Conservation (phyloP, 495 filamentous ascomycete species). For the Penicillium angulare region DNA sequence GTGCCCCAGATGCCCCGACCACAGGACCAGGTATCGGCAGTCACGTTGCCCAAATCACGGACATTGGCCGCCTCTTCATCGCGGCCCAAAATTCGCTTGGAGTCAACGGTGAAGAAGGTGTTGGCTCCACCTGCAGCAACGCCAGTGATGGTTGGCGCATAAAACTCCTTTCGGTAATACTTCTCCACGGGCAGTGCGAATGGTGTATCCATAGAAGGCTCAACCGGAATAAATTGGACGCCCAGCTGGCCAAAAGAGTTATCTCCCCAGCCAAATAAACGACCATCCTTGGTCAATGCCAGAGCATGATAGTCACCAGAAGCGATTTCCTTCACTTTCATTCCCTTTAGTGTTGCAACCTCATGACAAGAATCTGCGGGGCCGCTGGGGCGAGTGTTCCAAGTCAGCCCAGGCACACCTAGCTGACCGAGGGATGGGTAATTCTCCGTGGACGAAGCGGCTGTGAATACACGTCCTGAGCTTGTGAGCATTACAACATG, state of each 20-base stretch:
- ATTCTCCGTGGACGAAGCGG: slow-evolving; percentile 70
- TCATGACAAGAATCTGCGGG: slow-evolving; percentile 80
- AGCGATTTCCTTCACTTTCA: slow-evolving; percentile 68
- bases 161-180: slow-evolving; percentile 64
- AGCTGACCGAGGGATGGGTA: slow-evolving; percentile 85
- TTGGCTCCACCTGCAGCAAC: slow-evolving; percentile 84
- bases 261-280: slow-evolving; percentile 86
- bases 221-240: slow-evolving; percentile 60
- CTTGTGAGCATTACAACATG: slow-evolving; percentile 86
- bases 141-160: slow-evolving; percentile 60
- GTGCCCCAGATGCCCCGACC: slow-evolving; percentile 81
- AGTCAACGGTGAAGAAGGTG: slow-evolving; percentile 84
- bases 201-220: slow-evolving; percentile 65
- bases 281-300: slow-evolving; percentile 67
- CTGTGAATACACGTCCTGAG: slow-evolving; percentile 79
- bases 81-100: slow-evolving; percentile 52
- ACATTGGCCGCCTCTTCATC: slow-evolving; percentile 39
- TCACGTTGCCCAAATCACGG: slow-evolving; percentile 51
- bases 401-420: slow-evolving; percentile 78
- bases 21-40: slow-evolving; percentile 79
- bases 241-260: slow-evolving; percentile 87
- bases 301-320: slow-evolving; percentile 87
- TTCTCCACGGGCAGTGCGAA: slow-evolving; percentile 62
- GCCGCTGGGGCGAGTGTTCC: slow-evolving; percentile 72
- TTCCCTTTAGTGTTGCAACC: slow-evolving; percentile 60